Evolutionary conservation across 2,329 filamentous ascomycete species (phyloP), one percentile per base, ranked within the genome.

Genomic region (Sclerotinia subarctica): DNA sequence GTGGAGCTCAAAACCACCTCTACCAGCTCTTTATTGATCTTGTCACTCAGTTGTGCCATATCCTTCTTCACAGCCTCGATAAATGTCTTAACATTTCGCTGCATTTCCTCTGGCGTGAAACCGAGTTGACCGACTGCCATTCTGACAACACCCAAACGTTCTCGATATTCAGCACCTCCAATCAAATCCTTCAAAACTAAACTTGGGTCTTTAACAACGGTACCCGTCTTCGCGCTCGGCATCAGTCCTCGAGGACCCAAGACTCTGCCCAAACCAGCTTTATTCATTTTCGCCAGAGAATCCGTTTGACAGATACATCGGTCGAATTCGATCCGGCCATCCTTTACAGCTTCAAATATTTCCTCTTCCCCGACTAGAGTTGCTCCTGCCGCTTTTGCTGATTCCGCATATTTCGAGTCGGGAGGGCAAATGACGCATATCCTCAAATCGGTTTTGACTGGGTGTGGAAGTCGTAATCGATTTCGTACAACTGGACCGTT

Each of bases 351-450:
- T 65, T 93, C 88, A 77, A 99, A 97, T 5, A 99, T 83, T 2
- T 89, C 87, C 52, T 96, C 90, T 77, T 97, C 91, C 70, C 95
- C 95, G 1, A 94, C 92, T 5, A 94, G 83, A 1, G 89, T 85
- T 21, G 95, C 96, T 66, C 95, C 96, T 0, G 91, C 90, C 13
- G 86, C 84, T 46, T 85, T 85, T 4, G 96, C 95, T 64, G 92
- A 89, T 72, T 86, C 84, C 64, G 90, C 93, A 63, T 88, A 85
- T 70, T 88, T 85, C 72, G 91, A 93, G 72, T 88, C 89, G 67
- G 94, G 90, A n/a, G 92, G 88, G 78, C 91, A 94, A 73, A 99
- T 92, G 67, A 98, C 95, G 77, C 90, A 95, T 76, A 99, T 93
- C 71, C 90, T 89, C 64, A 93, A 85, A 78, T 96, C 93, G 71